phyloP scores from a whole-genome alignment of 164 flowering plant species.

The Amborella trichopoda region DNA sequence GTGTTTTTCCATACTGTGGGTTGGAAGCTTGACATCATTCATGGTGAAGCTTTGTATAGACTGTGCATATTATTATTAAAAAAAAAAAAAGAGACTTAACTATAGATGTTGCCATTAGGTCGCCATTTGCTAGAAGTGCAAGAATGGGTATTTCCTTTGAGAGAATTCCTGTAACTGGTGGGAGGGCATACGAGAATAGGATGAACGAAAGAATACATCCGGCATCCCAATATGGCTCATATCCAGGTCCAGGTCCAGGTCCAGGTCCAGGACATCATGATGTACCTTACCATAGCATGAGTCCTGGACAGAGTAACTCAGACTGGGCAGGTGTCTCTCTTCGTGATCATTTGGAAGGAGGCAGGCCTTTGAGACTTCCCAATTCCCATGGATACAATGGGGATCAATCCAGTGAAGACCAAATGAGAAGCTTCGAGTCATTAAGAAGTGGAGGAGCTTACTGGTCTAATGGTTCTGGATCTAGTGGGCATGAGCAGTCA shows the following conservation, averaged over 20 bases:
- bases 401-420: neutral
- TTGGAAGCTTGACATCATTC: neutral
- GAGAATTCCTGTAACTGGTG: neutral
- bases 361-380: neutral
- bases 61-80: neutral
- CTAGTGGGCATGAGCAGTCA: neutral
- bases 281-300: constrained; percentile 2
- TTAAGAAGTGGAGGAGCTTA: neutral
- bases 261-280: neutral
- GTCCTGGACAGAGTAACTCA: constrained; percentile 5
- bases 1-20: neutral
- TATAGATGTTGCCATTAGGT: neutral
- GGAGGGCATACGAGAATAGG: neutral
- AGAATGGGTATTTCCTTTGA: neutral
- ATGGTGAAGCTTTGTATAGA: neutral
- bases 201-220: neutral
- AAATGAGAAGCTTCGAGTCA: constrained; percentile 1
- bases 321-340: neutral
- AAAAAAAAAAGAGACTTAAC: neutral
- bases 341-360: constrained; percentile 1
- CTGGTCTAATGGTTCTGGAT: constrained; percentile 6
- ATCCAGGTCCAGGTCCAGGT: no score
- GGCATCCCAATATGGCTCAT: no score
- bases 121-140: neutral
- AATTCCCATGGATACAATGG: neutral